Percentiles rank a stretch among this genome's conserved stretches.
phyloP scores from a whole-genome alignment of 176 grass and related monocot genomes.

The Musa troglodytarum region DNA sequence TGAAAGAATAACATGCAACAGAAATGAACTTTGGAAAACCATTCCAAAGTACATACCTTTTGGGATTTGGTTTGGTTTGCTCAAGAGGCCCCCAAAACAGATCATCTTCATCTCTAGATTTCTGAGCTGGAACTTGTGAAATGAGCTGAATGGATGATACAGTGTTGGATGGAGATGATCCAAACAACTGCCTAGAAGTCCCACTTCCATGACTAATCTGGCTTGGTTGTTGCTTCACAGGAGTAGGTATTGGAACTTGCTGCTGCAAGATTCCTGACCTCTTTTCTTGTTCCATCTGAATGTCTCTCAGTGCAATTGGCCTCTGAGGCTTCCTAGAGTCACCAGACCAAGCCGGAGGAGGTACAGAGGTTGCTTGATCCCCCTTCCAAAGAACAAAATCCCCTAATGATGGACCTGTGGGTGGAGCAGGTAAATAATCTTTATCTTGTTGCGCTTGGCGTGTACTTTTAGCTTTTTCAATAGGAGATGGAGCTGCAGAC shows the following conservation, averaged over 20 bases:
- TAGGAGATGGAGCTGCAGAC: slow-evolving; percentile 26
- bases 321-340: slow-evolving; percentile 64
- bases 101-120: slow-evolving; percentile 82
- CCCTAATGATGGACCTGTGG: slow-evolving; percentile 68
- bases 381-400: slow-evolving; percentile 95
- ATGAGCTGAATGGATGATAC: slow-evolving; percentile 41
- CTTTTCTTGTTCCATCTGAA: slow-evolving; percentile 81
- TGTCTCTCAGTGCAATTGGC: slow-evolving; percentile 67
- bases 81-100: slow-evolving; percentile 92
- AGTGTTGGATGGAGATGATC: slow-evolving; percentile 69
- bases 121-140: slow-evolving; percentile 44
- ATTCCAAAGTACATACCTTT: slow-evolving; percentile 42
- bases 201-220: slow-evolving; percentile 42
- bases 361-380: slow-evolving; percentile 42
- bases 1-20: too few species aligned
- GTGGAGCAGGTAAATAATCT: slow-evolving; percentile 53
- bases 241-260: slow-evolving; percentile 31
- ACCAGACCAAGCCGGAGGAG: slow-evolving; percentile 75
- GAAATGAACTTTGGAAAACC: too few species aligned
- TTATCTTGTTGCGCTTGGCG: slow-evolving; percentile 42
- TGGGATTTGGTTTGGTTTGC: slow-evolving; percentile 64
- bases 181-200: slow-evolving; percentile 67
- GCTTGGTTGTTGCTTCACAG: slow-evolving; percentile 33
- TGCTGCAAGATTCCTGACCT: slow-evolving; percentile 41
- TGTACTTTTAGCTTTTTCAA: slow-evolving; percentile 44